Evolutionary conservation across 148 eudicot genomes (phyloP).

Genomic region (Fallopia convolvulus): DNA sequence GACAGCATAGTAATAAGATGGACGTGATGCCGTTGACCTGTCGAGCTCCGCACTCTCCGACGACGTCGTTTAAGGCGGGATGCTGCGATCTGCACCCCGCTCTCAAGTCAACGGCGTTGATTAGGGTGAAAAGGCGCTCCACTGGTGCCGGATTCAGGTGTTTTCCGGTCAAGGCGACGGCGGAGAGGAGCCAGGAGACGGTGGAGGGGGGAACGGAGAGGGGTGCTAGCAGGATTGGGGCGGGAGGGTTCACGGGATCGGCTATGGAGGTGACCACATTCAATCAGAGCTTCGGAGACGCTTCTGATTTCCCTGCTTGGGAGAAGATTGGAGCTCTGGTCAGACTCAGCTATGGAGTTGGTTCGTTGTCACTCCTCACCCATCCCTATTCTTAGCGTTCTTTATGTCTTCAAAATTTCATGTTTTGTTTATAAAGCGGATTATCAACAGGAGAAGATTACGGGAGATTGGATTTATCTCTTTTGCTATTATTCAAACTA

Average conservation of each 20-base stretch:
- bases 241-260: slow-evolving; percentile 48
- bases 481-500: neutral
- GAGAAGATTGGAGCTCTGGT: slow-evolving; percentile 89
- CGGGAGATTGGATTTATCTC: neutral
- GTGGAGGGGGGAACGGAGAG: slow-evolving; percentile 28
- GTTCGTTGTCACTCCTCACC: slow-evolving; percentile 20
- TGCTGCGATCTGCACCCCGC: slow-evolving; percentile 20
- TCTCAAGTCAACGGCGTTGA: slow-evolving; percentile 19
- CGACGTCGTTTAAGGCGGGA: slow-evolving; percentile 43
- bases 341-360: slow-evolving; percentile 86
- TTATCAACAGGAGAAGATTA: neutral
- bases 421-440: neutral
- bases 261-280: slow-evolving; percentile 92
- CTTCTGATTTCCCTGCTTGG: slow-evolving; percentile 74
- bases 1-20: slow-evolving; percentile 20
- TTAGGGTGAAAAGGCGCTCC: slow-evolving; percentile 17
- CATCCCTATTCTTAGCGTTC: neutral
- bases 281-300: slow-evolving; percentile 55
- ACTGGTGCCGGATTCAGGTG: neutral
- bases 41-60: slow-evolving; percentile 42
- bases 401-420: neutral
- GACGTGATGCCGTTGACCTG: slow-evolving; percentile 45
- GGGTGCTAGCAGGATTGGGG: slow-evolving; percentile 21
- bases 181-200: slow-evolving; percentile 35
- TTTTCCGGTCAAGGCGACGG: slow-evolving; percentile 33